Conservation (phyloP, 1,139 yeast species). For the Candida sanyaensis region DNA sequence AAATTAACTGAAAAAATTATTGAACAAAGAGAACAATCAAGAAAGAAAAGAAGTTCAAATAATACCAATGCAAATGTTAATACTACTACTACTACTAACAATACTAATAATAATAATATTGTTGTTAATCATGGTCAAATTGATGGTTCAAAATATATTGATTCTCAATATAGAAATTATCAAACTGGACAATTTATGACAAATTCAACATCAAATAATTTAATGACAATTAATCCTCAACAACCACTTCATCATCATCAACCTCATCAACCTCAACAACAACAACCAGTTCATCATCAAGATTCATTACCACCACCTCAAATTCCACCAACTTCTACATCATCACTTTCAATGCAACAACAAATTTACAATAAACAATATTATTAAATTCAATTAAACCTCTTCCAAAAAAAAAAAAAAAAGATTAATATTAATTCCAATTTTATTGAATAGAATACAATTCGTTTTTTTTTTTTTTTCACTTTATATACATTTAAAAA, state of each 20-base stretch:
- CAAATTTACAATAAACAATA: slow-evolving; percentile 3
- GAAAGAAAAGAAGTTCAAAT: slow-evolving; percentile 11
- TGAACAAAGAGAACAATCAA: slow-evolving; percentile 26
- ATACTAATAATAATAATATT: too few relatives aligned
- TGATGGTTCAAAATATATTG: slow-evolving; percentile 2
- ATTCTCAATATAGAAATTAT: slow-evolving; percentile 5
- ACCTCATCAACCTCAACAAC: slow-evolving; percentile 3
- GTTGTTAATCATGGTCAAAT: neutral
- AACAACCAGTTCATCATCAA: neutral
- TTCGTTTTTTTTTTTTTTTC: too few relatives aligned
- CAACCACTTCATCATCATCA: neutral
- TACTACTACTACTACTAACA: too few relatives aligned
- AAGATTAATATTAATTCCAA: neutral
- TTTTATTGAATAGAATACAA: too few relatives aligned
- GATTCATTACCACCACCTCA: slow-evolving; percentile 3
- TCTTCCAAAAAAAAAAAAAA: neutral
- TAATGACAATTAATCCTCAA: slow-evolving; percentile 29
- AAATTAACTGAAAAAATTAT: slow-evolving; percentile 38
- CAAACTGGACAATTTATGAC: slow-evolving; percentile 2
- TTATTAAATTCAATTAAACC: neutral
- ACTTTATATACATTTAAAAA: neutral
- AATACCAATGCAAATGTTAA: neutral
- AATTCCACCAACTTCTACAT: slow-evolving; percentile 1
- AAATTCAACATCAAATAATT: neutral
- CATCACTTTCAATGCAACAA: slow-evolving; percentile 4